Base-by-base conservation (phyloP, 148 eudicot genomes). In the Rhododendron vialii region DNA sequence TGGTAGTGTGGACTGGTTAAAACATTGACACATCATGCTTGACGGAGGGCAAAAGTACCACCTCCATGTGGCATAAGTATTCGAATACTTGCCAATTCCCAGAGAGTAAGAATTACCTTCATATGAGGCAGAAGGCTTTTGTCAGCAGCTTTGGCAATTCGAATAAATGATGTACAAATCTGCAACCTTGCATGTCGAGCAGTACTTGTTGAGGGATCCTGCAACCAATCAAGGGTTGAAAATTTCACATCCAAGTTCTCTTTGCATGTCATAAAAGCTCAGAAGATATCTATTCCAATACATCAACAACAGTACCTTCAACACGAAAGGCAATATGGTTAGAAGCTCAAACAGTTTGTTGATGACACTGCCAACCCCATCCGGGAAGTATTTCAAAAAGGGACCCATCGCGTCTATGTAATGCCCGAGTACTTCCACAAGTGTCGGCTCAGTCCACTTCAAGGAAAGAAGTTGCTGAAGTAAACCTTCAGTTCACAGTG, bases 101-200 rank as follows among this genome's bases (percentile, higher is more conserved):
- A 83, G 81, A 83, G 57, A 81, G 20, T 38, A 84, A 35, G 35
- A 65, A 59, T 89, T 85, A 97, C 99, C 98, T 94, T 98, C 98
- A 98, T 95, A 89, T 98, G 99, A 91, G 98, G 99, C 86, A 98
- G 92, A 82, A 98, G 89, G 89, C 94, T 92, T 89, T 92, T 91
- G 81, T 92, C 94, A 80, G 96, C 98, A 88, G 96, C 90, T 92
- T 93, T 98, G 83, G 99, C 98, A 82, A 98, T 90, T 89, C 99
- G 94, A 82, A 98, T 96, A 89, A 98, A 98, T 88, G 99, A 93
- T 87, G 99, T 93, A 83, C 99, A 98, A 45, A 98, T 93, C 92
- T 98, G 99, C 89, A 98, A 90, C 90, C 99, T 91, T 83, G 99
- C 99, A 92, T 96, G 96, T 35, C 98, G 95, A 59, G 98, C 89